Conservation (phyloP, 768 basidiomycete species). For the Lanmaoa pseudosensibilis region DNA sequence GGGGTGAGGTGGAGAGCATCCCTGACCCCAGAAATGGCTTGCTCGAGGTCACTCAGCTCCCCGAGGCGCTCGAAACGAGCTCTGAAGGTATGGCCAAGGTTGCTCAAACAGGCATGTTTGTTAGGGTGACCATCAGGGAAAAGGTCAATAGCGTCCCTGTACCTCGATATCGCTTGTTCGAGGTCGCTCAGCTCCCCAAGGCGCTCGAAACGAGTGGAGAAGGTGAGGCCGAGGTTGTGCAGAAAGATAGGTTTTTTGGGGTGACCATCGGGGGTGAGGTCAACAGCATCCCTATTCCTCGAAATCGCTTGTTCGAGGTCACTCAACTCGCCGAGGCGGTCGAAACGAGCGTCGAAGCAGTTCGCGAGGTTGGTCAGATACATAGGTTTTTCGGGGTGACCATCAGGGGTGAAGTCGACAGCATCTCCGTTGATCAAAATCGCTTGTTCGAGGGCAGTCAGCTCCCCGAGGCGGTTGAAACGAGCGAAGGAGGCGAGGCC, state of each 20-base stretch:
- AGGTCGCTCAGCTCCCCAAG: too few relatives aligned
- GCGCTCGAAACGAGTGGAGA: too few relatives aligned
- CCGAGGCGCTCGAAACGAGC: background rate
- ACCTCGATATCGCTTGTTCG: too few relatives aligned
- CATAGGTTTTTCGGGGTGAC: background rate
- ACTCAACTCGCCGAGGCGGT: background rate
- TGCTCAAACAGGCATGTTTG: too few relatives aligned
- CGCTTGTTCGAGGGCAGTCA: background rate
- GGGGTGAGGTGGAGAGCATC: background rate
- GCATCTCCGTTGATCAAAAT: background rate
- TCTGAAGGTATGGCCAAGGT: too few relatives aligned
- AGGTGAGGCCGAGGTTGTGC: too few relatives aligned
- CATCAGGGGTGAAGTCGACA: background rate
- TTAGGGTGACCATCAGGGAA: too few relatives aligned
- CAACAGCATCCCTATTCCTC: background rate
- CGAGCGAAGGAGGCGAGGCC: too few relatives aligned
- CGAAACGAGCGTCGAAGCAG: background rate
- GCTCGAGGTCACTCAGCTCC: background rate
- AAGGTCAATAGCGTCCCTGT: too few relatives aligned
- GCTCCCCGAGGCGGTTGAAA: background rate
- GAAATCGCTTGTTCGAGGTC: slow-evolving; percentile 5
- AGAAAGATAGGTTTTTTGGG: too few relatives aligned
- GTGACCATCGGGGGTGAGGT: background rate
- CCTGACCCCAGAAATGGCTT: background rate
- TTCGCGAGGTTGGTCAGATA: background rate